These are phyloP conservation scores for Eremothecium cymbalariae DNA, from an alignment of 1,139 yeast species.

Conservation along the genomic window DNA sequence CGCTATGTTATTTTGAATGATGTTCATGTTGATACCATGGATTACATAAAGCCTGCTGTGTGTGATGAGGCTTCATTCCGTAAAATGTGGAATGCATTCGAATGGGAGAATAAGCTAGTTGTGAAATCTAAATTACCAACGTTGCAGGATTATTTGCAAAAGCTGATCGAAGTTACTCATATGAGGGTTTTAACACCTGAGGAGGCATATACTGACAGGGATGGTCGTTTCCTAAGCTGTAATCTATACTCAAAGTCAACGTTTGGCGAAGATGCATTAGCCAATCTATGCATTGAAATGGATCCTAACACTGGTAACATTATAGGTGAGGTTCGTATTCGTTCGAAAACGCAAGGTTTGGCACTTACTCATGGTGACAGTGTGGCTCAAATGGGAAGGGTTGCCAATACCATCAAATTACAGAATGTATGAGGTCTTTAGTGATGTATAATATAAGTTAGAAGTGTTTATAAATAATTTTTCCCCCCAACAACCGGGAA, in stretches of 20 bases:
- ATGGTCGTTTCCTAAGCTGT: conserved; percentile 87
- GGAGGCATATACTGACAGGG: conserved; percentile 68
- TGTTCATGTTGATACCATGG: conserved; percentile 94
- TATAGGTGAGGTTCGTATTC: conserved; percentile 90
- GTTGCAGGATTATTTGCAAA: conserved; percentile 71
- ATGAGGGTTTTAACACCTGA: conserved; percentile 93
- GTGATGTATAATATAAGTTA: no score
- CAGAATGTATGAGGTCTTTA: conserved; percentile 36
- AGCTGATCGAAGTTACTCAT: conserved; percentile 74
- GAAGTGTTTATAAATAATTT: conserved; percentile 1
- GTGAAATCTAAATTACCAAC: conserved; percentile 62
- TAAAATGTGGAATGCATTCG: conserved; percentile 98
- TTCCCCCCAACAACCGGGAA: no score
- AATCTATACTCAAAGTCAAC: conserved; percentile 88
- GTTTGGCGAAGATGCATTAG: conserved; percentile 96
- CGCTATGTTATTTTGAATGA: conserved; percentile 90
- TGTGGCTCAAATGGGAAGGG: conserved; percentile 69
- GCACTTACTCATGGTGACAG: conserved; percentile 93
- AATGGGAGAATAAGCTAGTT: conserved; percentile 98
- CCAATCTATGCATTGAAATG: conserved; percentile 88
- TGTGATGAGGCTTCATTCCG: conserved; percentile 89
- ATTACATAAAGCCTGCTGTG: conserved; percentile 89
- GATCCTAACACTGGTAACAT: conserved; percentile 60
- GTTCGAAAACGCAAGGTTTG: conserved; percentile 97
- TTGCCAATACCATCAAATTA: conserved; percentile 36